Evolutionary conservation across 192 early-diverging fungal species (phyloP), one percentile per base, ranked within the genome.

Genomic region (Gigaspora rosea): DNA sequence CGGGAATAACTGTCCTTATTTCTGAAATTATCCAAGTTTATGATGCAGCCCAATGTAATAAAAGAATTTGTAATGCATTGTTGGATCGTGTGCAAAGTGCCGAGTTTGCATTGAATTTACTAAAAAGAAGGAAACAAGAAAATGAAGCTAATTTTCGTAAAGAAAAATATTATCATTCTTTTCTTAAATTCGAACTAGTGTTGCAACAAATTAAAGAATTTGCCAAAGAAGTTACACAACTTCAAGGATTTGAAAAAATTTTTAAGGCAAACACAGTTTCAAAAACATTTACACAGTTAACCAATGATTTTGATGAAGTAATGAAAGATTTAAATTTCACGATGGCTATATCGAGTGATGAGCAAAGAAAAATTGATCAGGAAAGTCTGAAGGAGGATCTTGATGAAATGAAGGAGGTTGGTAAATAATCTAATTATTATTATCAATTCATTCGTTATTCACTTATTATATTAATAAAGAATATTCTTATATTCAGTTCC

Each of bases 21-120:
- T 32, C 16, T 54, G 63, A 76, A 76, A 76, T 76, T 15, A 22
- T 67, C 13, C 35, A 56, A 12, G 54, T 66, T 18, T 76, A 67
- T 66, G 50, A 67, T 12, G 49, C 62, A 0, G 62, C 75, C 10
- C 63, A 76, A 32, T 56, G 66, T 67, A 76, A 76, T 48, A 76
- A 65, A 76, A 76, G 33, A 46, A 76, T 76, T 50, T 76, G 75
- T 76, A 67, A 56, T 56, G 47, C 64, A 3, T 46, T 76, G 15
- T 32, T 67, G 5, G 75, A 76, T 65, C 63, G 75, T 41, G 64
- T 52, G 11, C 15, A 54, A 15, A 10, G 35, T 35, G 48, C 75
- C 7, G 35, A 76, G 52, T 10, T 47, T 18, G 63, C 62, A 0
- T 18, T 76, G 0, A 52, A 66, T 10, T 2, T 15, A 2, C 15